Base-by-base conservation (phyloP, 2,329 filamentous ascomycete genomes). In the Calonectria hawksworthii region DNA sequence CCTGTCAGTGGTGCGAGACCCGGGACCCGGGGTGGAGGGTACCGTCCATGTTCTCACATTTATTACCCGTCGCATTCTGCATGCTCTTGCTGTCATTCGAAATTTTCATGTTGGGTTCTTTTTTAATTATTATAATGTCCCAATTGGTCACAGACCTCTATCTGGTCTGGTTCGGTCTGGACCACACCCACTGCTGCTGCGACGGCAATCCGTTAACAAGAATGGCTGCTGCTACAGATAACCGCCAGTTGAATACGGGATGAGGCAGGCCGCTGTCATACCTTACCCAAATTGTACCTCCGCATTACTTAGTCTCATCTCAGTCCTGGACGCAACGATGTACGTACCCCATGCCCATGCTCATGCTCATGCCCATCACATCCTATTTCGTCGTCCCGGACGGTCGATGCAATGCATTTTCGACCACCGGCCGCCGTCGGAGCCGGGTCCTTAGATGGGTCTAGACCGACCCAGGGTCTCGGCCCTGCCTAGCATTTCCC, bases 381-480 rank as follows among this genome's bases (percentile, higher is more conserved):
- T 64, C 44, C 68, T 23, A 51, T 50, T 64, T 54, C 36, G 54
- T 52, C 47, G 50, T 63, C 34, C 68, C 23, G 34, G 56, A 63
- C 56, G 36, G 34, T 50, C 30, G 61, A 65, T 50, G 61, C 28
- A 65, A 47, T 50, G 41, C 41, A 65, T 65, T 44, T 44, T 61
- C 28, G 52, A 61, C 67, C 67, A n/a, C 71, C 71, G 71, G 65
- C 72, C 72, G 72, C 72, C 72, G 67, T 74, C 72, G 72, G 72
- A 74, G 72, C 72, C 72, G 72, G 72, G 26, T 32, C 56, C 66
- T 72, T 52, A 64, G 61, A 66, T 47, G 59, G 63, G 72, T 64
- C 72, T 51, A 72, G 72, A 74, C 72, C 68, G 61, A n/a, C 64
- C 54, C 63, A 68, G 64, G 68, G 72, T 74, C 72, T 74, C 72